Percentiles rank a stretch among this genome's conserved stretches.
These are phyloP conservation scores for Amanita thiersii DNA, from an alignment of 768 basidiomycete genomes.

Conservation along the genomic window DNA sequence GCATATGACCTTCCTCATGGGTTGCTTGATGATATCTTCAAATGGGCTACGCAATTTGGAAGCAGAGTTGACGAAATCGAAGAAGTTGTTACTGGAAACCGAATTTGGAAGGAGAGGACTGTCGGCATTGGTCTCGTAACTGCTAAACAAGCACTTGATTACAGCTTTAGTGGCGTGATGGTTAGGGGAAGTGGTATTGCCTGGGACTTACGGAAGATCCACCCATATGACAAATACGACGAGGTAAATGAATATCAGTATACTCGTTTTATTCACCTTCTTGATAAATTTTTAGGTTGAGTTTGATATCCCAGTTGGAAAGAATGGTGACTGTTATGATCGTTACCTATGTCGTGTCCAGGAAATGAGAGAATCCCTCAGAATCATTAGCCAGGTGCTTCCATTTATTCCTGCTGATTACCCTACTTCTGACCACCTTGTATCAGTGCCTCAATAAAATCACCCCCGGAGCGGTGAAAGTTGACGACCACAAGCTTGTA, in stretches of 20 bases:
- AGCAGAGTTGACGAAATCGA: constrained; percentile 94
- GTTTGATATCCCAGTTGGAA: constrained; percentile 94
- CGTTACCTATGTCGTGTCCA: constrained; percentile 96
- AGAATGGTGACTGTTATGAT: constrained; percentile 97
- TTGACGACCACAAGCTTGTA: constrained; percentile 96
- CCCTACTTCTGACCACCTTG: constrained; percentile 6
- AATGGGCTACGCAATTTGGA: constrained; percentile 93
- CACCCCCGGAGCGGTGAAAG: constrained; percentile 83
- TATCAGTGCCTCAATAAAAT: constrained; percentile 92
- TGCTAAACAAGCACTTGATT: constrained; percentile 86
- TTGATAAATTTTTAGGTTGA: constrained; percentile 54
- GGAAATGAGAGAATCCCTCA: constrained; percentile 92
- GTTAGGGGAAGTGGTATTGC: constrained; percentile 86
- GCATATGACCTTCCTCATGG: constrained; percentile 97
- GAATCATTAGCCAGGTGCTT: constrained; percentile 73
- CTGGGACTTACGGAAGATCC: constrained; percentile 91
- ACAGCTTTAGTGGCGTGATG: constrained; percentile 96
- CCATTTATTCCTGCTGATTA: neutral
- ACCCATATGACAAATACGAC: constrained; percentile 94
- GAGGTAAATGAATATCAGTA: constrained; percentile 42
- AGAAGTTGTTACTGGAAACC: constrained; percentile 94
- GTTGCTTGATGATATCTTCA: constrained; percentile 97
- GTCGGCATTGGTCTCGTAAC: constrained; percentile 86
- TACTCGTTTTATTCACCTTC: constrained; percentile 3
- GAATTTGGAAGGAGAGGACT: constrained; percentile 97